Percentiles rank a stretch among this genome's conserved stretches.
Evolutionary conservation across 78 protist species (phyloP).

Genomic region (Bodo saltans): DNA sequence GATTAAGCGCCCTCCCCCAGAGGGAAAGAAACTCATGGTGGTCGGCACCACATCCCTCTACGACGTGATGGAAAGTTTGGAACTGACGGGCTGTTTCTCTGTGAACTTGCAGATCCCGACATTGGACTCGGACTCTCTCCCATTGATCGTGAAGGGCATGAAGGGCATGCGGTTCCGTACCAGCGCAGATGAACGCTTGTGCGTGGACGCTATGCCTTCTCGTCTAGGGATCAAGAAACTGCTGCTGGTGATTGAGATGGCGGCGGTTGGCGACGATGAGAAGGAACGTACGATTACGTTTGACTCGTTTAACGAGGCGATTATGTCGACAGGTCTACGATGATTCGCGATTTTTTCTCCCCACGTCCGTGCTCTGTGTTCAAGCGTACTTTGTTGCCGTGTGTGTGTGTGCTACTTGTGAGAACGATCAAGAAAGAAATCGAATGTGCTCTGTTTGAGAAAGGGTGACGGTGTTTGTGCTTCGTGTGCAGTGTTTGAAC

Average conservation of each 20-base stretch:
- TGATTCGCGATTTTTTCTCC: no score
- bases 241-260: constrained; percentile 78
- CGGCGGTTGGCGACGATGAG: no score
- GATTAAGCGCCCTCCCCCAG: constrained; percentile 77
- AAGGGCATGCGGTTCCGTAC: neutral
- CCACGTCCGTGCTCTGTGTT: no score
- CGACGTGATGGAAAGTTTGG: constrained; percentile 54
- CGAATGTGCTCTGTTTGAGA: no score
- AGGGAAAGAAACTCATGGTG: constrained; percentile 70
- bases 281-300: no score
- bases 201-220: neutral
- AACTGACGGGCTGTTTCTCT: constrained; percentile 12
- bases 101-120: neutral
- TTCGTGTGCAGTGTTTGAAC: no score
- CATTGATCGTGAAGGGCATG: neutral
- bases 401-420: no score
- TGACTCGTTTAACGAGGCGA: no score
- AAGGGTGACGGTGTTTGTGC: no score
- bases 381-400: no score
- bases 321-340: no score
- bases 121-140: neutral
- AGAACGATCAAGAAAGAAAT: no score
- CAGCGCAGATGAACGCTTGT: neutral
- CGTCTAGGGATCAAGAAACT: constrained; percentile 68
- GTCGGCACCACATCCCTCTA: constrained; percentile 81